These are phyloP conservation scores for Epithele typhae DNA, from an alignment of 768 basidiomycete genomes.

Conservation along the genomic window DNA sequence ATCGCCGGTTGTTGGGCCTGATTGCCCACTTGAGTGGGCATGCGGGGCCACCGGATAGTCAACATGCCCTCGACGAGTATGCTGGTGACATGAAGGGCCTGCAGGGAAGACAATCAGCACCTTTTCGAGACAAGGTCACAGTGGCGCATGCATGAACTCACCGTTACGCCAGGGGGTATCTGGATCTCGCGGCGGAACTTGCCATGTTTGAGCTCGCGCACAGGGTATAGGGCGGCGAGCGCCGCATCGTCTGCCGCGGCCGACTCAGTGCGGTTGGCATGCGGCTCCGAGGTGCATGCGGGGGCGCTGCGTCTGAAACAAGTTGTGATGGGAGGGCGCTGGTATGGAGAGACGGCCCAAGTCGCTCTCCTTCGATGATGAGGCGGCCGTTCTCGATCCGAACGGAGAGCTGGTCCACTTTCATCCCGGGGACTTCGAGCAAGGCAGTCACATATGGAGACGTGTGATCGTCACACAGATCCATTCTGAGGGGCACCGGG, in stretches of 20 bases:
- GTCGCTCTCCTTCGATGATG: conserved; percentile 33
- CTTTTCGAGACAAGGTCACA: conserved; percentile 5
- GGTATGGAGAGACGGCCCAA: conserved; percentile 14
- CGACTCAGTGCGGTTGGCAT: background rate
- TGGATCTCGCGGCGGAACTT: conserved; percentile 32
- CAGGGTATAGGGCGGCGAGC: conserved; percentile 20
- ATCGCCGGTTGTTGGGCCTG: no score
- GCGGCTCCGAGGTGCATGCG: no score
- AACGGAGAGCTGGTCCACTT: conserved; percentile 30
- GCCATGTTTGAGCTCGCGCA: conserved; percentile 38
- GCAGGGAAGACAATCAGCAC: background rate
- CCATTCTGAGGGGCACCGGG: conserved; percentile 27
- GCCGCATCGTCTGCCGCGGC: background rate
- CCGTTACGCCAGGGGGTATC: conserved; percentile 35
- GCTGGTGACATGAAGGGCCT: conserved; percentile 37
- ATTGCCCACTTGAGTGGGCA: no score
- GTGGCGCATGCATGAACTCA: conserved; percentile 12
- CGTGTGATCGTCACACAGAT: conserved; percentile 34
- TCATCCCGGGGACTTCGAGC: conserved; percentile 38
- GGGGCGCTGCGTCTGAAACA: background rate
- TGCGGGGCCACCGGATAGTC: conserved; percentile 36
- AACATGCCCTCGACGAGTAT: conserved; percentile 36
- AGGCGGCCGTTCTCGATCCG: conserved; percentile 29
- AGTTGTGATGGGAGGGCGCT: no score
- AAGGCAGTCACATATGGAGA: conserved; percentile 30